Conservation (phyloP, 257 asterid species). For the Jasminum sambac region DNA sequence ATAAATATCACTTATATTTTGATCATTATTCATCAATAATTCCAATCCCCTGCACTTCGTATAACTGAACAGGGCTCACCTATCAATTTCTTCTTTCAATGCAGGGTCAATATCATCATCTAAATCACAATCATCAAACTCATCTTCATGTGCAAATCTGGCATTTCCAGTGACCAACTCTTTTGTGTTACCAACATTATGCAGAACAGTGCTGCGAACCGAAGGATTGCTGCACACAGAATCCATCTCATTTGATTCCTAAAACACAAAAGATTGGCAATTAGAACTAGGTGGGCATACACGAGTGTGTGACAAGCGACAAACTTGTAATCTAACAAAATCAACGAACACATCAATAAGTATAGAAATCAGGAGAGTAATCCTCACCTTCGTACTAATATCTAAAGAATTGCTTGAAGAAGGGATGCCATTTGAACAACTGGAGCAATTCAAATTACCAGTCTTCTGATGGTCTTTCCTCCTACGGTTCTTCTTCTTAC, state of each 20-base stretch:
- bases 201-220: constrained; percentile 36
- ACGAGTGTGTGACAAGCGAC: not conserved
- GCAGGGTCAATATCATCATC: constrained; percentile 93
- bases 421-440: constrained; percentile 43
- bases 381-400: constrained; percentile 52
- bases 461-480: constrained; percentile 76
- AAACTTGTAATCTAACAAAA: constrained; percentile 1
- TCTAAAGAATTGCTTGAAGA: constrained; percentile 48
- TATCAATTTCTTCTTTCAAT: constrained; percentile 83
- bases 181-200: constrained; percentile 39
- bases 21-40: constrained; percentile 3
- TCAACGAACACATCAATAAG: constrained; percentile 18
- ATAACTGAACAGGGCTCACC: constrained; percentile 47
- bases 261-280: constrained; percentile 35
- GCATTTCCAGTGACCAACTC: constrained; percentile 51
- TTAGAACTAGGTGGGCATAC: constrained; percentile 17
- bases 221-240: constrained; percentile 36
- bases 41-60: constrained; percentile 8
- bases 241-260: constrained; percentile 49
- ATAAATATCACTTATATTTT: not conserved
- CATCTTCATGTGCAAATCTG: constrained; percentile 58
- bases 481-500: constrained; percentile 81
- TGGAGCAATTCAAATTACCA: constrained; percentile 44
- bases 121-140: constrained; percentile 69
- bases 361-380: constrained; percentile 17